Conservation (phyloP, 169 alveolate genomes). For the Plasmodium fragile region DNA sequence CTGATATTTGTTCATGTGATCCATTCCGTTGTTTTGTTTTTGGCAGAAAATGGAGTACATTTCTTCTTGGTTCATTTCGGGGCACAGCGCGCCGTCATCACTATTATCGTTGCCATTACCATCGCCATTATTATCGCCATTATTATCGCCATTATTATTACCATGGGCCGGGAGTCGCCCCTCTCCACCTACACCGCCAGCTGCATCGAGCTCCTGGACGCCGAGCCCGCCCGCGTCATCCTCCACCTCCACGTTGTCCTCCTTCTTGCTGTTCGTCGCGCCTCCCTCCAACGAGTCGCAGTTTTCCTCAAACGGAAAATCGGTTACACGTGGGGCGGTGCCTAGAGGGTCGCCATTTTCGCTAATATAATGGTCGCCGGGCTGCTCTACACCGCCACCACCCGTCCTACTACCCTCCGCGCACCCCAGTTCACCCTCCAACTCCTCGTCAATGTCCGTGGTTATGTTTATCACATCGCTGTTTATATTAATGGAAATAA, state of each 20-base stretch:
- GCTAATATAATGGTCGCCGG: background rate
- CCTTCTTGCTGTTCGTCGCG: background rate
- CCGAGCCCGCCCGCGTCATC: background rate
- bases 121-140: background rate
- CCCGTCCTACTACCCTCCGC: background rate
- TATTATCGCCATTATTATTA: background rate
- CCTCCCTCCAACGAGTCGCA: background rate
- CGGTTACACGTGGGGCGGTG: too few relatives aligned
- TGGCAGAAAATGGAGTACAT: conserved; percentile 6
- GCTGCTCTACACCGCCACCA: background rate
- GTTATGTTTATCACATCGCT: conserved; percentile 45
- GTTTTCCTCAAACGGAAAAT: background rate
- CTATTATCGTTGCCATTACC: background rate
- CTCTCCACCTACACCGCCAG: background rate
- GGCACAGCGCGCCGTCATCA: background rate
- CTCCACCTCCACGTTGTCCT: background rate
- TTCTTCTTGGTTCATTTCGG: conserved; percentile 41
- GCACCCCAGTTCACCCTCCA: background rate
- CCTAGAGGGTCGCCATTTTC: background rate
- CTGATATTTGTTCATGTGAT: conserved; percentile 31
- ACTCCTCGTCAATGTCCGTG: conserved; percentile 53
- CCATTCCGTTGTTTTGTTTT: conserved; percentile 6
- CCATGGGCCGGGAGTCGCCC: background rate
- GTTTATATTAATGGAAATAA: conserved; percentile 32
- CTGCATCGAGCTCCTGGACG: background rate